Percentiles rank a stretch among this genome's conserved stretches.
These are phyloP conservation scores for Ceratobasidium sp. DNA, from an alignment of 1,284 basidiomycete genomes.

Conservation along the genomic window DNA sequence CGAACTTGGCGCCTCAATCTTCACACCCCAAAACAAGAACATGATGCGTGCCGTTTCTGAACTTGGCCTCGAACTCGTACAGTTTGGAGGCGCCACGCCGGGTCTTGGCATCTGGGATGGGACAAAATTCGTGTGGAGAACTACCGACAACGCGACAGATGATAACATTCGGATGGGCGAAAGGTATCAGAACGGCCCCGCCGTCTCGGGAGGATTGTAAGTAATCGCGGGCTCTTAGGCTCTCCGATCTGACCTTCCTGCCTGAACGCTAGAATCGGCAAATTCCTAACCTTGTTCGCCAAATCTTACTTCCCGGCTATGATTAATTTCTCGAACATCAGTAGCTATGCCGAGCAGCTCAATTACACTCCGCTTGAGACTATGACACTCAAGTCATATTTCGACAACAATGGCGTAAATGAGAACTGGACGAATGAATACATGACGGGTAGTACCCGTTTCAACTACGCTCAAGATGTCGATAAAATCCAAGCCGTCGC, in stretches of 20 bases:
- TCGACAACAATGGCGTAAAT: conserved; percentile 69
- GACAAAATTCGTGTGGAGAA: conserved; percentile 66
- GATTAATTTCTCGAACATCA: not conserved
- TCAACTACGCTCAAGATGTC: conserved; percentile 90
- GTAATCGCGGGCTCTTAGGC: conserved; percentile 50
- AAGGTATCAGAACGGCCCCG: conserved; percentile 34
- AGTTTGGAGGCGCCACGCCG: conserved; percentile 67
- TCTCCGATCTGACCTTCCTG: conserved; percentile 57
- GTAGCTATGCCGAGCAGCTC: conserved; percentile 65
- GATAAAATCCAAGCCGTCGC: conserved; percentile 85
- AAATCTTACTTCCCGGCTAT: conserved; percentile 17
- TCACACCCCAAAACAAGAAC: conserved; percentile 85
- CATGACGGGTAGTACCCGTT: conserved; percentile 84
- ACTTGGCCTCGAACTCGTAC: conserved; percentile 76
- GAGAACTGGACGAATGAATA: conserved; percentile 79
- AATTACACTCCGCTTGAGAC: conserved; percentile 68
- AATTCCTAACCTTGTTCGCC: conserved; percentile 58
- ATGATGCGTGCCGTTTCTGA: conserved; percentile 82
- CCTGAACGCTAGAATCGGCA: conserved; percentile 68
- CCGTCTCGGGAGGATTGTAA: conserved; percentile 64
- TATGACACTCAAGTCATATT: conserved; percentile 72
- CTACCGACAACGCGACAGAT: conserved; percentile 29
- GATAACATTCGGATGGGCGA: conserved; percentile 34
- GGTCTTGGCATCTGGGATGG: conserved; percentile 88
- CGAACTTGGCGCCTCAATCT: conserved; percentile 87